Percentiles rank a stretch among this genome's conserved stretches.
Evolutionary conservation across 2,329 filamentous ascomycete species (phyloP).

Genomic region (Rutstroemia sp.): DNA sequence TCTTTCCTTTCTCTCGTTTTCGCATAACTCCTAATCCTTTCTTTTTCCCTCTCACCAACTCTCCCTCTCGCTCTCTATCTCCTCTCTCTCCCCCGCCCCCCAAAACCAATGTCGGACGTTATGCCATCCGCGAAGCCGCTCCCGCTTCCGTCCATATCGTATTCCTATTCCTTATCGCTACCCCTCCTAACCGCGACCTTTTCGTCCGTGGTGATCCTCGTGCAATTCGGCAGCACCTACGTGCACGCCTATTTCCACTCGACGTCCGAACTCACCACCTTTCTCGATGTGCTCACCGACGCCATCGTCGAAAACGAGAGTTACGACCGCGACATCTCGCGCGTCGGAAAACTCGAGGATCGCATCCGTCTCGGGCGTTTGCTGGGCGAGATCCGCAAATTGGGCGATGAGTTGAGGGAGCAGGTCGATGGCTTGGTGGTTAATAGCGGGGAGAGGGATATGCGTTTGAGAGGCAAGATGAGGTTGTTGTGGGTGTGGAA

Average conservation of each 20-base stretch:
- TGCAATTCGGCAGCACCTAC: neutral
- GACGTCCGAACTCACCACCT: slow-evolving; percentile 28
- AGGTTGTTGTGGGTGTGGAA: slow-evolving; percentile 52
- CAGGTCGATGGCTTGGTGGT: slow-evolving; percentile 47
- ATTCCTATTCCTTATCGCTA: neutral
- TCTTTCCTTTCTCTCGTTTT: too few relatives aligned
- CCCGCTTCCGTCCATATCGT: neutral
- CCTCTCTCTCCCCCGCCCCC: neutral
- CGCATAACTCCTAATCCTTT: too few relatives aligned
- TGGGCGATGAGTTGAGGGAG: slow-evolving; percentile 54
- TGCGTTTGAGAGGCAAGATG: slow-evolving; percentile 39
- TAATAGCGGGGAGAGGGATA: slow-evolving; percentile 33
- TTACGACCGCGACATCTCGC: slow-evolving; percentile 53
- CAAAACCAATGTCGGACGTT: too few relatives aligned
- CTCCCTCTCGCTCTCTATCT: neutral
- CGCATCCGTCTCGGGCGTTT: slow-evolving; percentile 52
- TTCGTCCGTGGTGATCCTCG: neutral
- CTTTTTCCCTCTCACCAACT: too few relatives aligned
- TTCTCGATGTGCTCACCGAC: slow-evolving; percentile 53
- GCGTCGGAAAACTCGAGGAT: slow-evolving; percentile 52
- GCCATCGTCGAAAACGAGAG: slow-evolving; percentile 55
- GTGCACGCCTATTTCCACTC: neutral
- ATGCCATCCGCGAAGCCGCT: too few relatives aligned
- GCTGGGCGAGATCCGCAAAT: slow-evolving; percentile 54
- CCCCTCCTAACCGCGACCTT: neutral